Evolutionary conservation across 1,284 basidiomycete species (phyloP).

Genomic region (Hymenochaete sp.): DNA sequence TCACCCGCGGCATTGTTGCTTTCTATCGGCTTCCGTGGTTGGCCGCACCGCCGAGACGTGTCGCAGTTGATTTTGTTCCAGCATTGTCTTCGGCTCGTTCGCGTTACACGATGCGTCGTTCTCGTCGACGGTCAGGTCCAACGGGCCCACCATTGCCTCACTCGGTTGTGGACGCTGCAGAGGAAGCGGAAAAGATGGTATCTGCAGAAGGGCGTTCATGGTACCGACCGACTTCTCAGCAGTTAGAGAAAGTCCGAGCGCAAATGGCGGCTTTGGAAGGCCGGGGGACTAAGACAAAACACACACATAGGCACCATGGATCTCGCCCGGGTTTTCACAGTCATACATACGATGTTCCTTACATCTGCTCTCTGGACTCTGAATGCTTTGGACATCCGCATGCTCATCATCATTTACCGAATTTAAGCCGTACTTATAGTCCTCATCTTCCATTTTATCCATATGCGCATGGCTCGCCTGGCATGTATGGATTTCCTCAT

Average conservation of each 20-base stretch:
- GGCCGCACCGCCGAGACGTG: constrained; percentile 5
- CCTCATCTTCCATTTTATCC: too few relatives aligned
- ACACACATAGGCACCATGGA: too few relatives aligned
- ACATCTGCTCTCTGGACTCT: too few relatives aligned
- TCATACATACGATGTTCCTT: too few relatives aligned
- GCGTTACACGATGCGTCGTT: not conserved
- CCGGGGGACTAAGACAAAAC: too few relatives aligned
- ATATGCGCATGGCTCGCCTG: too few relatives aligned
- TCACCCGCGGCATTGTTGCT: not conserved
- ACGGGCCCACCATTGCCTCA: not conserved
- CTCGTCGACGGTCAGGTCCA: not conserved
- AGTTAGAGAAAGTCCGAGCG: constrained; percentile 10
- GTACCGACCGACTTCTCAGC: constrained; percentile 7
- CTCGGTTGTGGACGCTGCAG: not conserved
- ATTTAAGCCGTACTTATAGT: too few relatives aligned
- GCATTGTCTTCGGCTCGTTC: constrained; percentile 8
- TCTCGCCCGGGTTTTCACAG: too few relatives aligned
- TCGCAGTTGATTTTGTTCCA: constrained; percentile 10
- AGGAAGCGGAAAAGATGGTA: constrained; percentile 4
- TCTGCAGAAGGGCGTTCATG: constrained; percentile 9
- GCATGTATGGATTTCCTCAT: too few relatives aligned
- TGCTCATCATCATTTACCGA: too few relatives aligned
- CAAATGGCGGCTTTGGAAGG: too few relatives aligned
- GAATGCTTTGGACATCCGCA: too few relatives aligned
- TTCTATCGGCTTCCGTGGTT: constrained; percentile 12